Evolutionary conservation across 768 basidiomycete species (phyloP), one percentile per base, ranked within the genome.

Genomic region (Pholiota microspora): DNA sequence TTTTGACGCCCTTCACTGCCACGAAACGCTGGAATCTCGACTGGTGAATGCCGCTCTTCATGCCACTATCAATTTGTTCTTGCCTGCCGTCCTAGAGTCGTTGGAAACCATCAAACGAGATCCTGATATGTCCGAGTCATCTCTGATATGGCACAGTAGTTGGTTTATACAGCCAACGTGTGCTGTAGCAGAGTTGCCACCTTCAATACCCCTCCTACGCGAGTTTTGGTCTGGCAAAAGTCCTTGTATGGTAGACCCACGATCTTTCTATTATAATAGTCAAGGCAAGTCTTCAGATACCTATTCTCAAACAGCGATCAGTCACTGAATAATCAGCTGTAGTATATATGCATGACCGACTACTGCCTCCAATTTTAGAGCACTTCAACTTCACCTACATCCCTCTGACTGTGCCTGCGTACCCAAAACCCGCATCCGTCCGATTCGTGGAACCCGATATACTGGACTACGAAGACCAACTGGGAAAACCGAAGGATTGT

Each of bases 291-390:
- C 10, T 28, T 15, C 32, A 16, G 16, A 54, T 7, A 50, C 16
- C 27, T 5, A n/a, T 46, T 4, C n/a, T 16, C 5, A 16, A 12
- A 6, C 29, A 2, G n/a, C 29, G 18, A 28, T 15, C 4, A 16
- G 3, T 25, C 24, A 25, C 18, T 15, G 10, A 23, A 18, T 42
- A 27, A 13, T 34, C 27, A 31, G 12, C 6, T 31, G 12, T 54
- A 83, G 82, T 82, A 6, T 78, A 81, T 60, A 73, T 84, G 62
- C 78, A 82, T 53, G 73, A 80, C 55, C 64, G 64, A 31, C 58
- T 79, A 6, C 69, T 83, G 50, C 65, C 62, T 13, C 60, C 58
- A 13, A 56, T 83, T 34, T 66, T 83, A 23, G 73, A 77, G 2
- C 63, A 62, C 27, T 70, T 72, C 40, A 73, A 77, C n/a, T 66